These are phyloP conservation scores for Strobilomyces echinocephalus DNA, from an alignment of 768 basidiomycete genomes.

Conservation along the genomic window DNA sequence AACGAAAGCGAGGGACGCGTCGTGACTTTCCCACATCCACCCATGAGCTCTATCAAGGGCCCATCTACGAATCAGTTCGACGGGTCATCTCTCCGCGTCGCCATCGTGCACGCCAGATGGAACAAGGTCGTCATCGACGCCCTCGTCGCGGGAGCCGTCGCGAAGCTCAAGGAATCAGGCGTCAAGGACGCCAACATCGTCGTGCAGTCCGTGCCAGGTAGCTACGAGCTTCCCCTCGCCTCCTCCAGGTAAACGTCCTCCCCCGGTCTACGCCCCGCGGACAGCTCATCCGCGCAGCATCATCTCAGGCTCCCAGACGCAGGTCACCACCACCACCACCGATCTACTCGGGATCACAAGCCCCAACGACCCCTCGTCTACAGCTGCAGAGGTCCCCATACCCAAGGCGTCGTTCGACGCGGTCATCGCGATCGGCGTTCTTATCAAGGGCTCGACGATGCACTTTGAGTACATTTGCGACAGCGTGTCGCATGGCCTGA, in stretches of 20 bases:
- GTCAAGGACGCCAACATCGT: constrained; percentile 90
- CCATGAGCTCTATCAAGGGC: constrained; percentile 65
- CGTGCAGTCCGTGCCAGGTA: constrained; percentile 88
- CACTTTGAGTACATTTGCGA: constrained; percentile 99
- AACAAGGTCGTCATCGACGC: constrained; percentile 85
- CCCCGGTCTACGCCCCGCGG: neutral
- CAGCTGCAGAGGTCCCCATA: constrained; percentile 27
- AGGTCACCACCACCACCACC: constrained; percentile 69
- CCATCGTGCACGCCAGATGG: constrained; percentile 96
- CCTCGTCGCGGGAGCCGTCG: constrained; percentile 72
- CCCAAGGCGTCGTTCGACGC: constrained; percentile 79
- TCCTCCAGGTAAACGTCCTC: constrained; percentile 71
- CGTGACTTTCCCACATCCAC: constrained; percentile 17
- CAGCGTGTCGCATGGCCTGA: constrained; percentile 86
- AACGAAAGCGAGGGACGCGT: neutral
- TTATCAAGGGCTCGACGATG: constrained; percentile 98
- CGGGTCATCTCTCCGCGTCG: constrained; percentile 76
- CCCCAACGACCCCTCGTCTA: constrained; percentile 26
- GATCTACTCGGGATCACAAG: constrained; percentile 64
- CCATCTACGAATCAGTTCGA: constrained; percentile 61
- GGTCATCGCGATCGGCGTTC: constrained; percentile 93
- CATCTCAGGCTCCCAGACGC: constrained; percentile 82
- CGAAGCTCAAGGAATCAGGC: constrained; percentile 77
- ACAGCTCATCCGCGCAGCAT: constrained; percentile 48
- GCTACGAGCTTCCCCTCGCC: constrained; percentile 88